Conservation (phyloP, 495 filamentous ascomycete genomes). For the Annulohypoxylon maeteangense region DNA sequence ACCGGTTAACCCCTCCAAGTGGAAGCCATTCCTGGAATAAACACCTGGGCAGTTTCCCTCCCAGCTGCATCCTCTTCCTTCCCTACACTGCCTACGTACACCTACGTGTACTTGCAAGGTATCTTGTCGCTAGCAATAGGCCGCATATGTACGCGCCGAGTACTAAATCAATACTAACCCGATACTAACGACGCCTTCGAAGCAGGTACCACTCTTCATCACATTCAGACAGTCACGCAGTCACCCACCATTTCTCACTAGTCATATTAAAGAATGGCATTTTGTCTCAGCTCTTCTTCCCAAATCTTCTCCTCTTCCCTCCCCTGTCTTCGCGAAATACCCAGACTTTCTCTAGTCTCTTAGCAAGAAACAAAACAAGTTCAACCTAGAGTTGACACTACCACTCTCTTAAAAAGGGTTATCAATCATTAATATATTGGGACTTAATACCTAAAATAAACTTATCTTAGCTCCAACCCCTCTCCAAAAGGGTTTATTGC, state of each 20-base stretch:
- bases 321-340: conserved; percentile 2
- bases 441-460: conserved; percentile 11
- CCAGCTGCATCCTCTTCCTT: neutral
- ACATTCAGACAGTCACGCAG: conserved; percentile 8
- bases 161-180: conserved; percentile 14
- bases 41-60: neutral
- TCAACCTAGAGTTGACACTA: too few relatives aligned
- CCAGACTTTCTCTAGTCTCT: neutral
- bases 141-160: conserved; percentile 31
- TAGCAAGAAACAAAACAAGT: conserved; percentile 1
- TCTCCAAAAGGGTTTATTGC: neutral
- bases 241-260: conserved; percentile 24
- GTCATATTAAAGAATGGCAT: conserved; percentile 33
- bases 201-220: conserved; percentile 28
- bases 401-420: neutral
- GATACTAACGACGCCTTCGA: conserved; percentile 19
- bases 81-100: neutral
- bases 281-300: conserved; percentile 32
- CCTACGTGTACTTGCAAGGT: conserved; percentile 26
- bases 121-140: conserved; percentile 21
- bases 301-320: conserved; percentile 22
- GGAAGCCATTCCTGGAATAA: conserved; percentile 9
- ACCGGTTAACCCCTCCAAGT: conserved; percentile 21
- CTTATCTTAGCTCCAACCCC: conserved; percentile 7
- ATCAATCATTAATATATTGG: neutral